Evolutionary conservation across 306 rosid genomes (phyloP).

Genomic region (Fragaria nilgerrensis): DNA sequence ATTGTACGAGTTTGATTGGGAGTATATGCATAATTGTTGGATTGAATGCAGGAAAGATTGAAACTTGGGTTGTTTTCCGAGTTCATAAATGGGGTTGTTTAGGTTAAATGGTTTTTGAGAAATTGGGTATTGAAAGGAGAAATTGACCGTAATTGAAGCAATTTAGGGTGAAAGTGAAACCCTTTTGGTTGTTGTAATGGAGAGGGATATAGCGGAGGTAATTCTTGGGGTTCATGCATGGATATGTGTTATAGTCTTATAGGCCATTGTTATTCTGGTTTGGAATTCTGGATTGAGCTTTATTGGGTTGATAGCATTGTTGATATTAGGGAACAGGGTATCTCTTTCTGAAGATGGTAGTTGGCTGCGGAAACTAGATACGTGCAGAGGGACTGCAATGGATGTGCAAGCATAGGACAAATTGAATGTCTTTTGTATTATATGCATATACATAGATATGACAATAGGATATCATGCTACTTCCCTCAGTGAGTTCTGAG

Average conservation of each 20-base stretch:
- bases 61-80: not conserved
- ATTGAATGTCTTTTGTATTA: not conserved
- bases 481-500: not conserved
- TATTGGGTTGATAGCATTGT: not conserved
- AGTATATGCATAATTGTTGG: not conserved
- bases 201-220: not conserved
- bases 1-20: not conserved
- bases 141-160: not conserved
- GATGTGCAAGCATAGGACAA: too few relatives aligned
- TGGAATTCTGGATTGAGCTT: not conserved
- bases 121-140: not conserved
- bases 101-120: not conserved
- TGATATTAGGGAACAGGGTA: too few relatives aligned
- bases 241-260: not conserved
- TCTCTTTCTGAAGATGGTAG: too few relatives aligned
- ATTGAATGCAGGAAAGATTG: not conserved
- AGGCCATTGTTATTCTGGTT: not conserved
- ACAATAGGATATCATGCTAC: not conserved
- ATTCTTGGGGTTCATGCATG: not conserved
- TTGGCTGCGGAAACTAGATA: too few relatives aligned
- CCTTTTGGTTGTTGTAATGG: not conserved
- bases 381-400: conserved; percentile 4
- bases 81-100: not conserved
- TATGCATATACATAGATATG: not conserved
- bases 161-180: not conserved